Evolutionary conservation across 2,329 filamentous ascomycete species (phyloP), one percentile per base, ranked within the genome.

Genomic region (Bisporella sp.): DNA sequence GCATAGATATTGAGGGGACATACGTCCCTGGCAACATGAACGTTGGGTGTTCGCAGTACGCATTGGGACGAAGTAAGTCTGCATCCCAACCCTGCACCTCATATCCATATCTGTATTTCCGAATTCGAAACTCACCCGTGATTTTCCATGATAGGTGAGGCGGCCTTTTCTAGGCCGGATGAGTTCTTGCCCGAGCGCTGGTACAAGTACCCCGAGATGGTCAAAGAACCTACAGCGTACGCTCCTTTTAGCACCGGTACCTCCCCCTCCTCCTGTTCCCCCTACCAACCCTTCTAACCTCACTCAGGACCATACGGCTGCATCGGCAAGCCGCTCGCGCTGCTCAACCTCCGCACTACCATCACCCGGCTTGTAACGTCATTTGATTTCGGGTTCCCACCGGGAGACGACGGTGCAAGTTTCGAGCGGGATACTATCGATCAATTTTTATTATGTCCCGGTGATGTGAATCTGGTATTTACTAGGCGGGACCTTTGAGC

Each of bases 221-320:
- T 60, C 7, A 41, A 46, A 6, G 55, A 66, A 28, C 59, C 57
- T 13, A 47, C 54, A 1, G 58, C 53, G 1, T 65, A 62, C 47
- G 54, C 57, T 1, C 63, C 64, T 2, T 67, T 66, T 32, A 59
- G 57, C n/a, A 41, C 55, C 11, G 63, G 61, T 61, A 50, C 43
- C 55, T 13, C 29, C 2, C 7, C 40, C 2, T 42, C 8, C 4
- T 12, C 40, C 8, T 11, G 4, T 4, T 4, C 21, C 13, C n/a
- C 40, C 13, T 42, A 11, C 29, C 40, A 2, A 21, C n/a, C 13
- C 9, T 13, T 28, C 39, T 49, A 6, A 49, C 7, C 28, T 12
- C 41, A 12, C 21, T 12, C 42, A 52, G 21, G 60, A 56, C 48
- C 46, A 31, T 49, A 49, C 28, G 33, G 33, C 9, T 52, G 50